Conservation (phyloP, 805 yeast genomes). For the Ogataea methanolica region DNA sequence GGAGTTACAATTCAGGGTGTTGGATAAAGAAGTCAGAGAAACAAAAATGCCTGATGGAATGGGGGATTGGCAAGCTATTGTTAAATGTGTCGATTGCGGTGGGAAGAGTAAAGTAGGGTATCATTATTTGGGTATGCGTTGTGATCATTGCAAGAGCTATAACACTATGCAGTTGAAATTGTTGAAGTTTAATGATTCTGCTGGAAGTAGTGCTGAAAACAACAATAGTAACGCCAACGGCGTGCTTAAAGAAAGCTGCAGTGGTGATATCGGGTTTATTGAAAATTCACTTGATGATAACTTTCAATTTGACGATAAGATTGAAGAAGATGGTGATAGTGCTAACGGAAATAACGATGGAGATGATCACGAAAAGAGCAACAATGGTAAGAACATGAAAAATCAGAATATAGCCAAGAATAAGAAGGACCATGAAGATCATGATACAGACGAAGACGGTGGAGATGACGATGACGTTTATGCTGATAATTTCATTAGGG, state of each 20-base stretch:
- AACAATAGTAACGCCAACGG: background rate
- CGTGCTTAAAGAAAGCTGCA: background rate
- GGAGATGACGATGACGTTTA: constrained; percentile 21
- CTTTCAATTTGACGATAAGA: constrained; percentile 27
- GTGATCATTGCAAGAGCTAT: constrained; percentile 83
- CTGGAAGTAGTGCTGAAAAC: constrained; percentile 6
- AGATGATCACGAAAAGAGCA: background rate
- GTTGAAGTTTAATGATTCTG: constrained; percentile 54
- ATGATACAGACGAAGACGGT: constrained; percentile 17
- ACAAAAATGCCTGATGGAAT: constrained; percentile 82
- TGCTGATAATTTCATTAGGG: constrained; percentile 30
- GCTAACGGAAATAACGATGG: background rate
- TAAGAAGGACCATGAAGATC: constrained; percentile 3
- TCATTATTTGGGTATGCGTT: constrained; percentile 82
- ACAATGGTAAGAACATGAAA: too few species aligned
- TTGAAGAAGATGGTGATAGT: constrained; percentile 3
- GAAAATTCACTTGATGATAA: constrained; percentile 29
- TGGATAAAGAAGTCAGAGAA: constrained; percentile 75
- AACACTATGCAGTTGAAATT: constrained; percentile 74
- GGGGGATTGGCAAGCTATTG: constrained; percentile 65
- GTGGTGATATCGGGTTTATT: constrained; percentile 8
- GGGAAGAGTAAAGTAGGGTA: constrained; percentile 72
- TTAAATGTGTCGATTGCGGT: constrained; percentile 83
- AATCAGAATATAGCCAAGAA: background rate
- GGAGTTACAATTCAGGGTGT: constrained; percentile 81